phyloP scores from a whole-genome alignment of 805 yeast species.

The Barnettozyma californica region DNA sequence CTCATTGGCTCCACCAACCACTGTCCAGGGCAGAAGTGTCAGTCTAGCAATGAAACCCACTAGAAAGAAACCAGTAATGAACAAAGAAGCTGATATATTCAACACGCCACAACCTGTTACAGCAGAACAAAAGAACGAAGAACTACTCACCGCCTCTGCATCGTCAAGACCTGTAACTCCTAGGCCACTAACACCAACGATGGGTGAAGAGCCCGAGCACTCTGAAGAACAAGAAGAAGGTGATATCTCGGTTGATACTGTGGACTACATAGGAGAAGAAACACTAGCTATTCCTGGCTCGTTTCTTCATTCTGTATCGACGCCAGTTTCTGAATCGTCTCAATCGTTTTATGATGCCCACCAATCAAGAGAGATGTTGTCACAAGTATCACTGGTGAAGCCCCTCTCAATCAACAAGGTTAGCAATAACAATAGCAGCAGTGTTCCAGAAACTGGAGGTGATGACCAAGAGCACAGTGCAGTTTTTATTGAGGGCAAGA shows the following conservation, averaged over 20 bases:
- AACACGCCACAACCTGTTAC: background rate
- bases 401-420: constrained; percentile 22
- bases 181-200: background rate
- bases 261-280: background rate
- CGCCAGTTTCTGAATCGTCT: background rate
- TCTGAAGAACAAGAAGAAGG: background rate
- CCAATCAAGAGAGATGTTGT: background rate
- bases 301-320: background rate
- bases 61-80: constrained; percentile 12
- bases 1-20: constrained; percentile 23
- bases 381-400: constrained; percentile 9
- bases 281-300: background rate
- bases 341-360: constrained; percentile 8
- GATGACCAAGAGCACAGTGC: constrained; percentile 1
- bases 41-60: constrained; percentile 19
- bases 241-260: background rate
- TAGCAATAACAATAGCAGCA: background rate
- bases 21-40: constrained; percentile 23
- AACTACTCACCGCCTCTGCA: background rate
- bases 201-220: background rate
- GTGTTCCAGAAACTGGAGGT: constrained; percentile 8
- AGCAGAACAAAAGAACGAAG: background rate
- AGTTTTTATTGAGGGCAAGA: background rate
- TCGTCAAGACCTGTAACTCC: background rate
- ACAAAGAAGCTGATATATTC: background rate